These are phyloP conservation scores for Leccinum fibrillosum DNA, from an alignment of 768 basidiomycete genomes.

Conservation along the genomic window DNA sequence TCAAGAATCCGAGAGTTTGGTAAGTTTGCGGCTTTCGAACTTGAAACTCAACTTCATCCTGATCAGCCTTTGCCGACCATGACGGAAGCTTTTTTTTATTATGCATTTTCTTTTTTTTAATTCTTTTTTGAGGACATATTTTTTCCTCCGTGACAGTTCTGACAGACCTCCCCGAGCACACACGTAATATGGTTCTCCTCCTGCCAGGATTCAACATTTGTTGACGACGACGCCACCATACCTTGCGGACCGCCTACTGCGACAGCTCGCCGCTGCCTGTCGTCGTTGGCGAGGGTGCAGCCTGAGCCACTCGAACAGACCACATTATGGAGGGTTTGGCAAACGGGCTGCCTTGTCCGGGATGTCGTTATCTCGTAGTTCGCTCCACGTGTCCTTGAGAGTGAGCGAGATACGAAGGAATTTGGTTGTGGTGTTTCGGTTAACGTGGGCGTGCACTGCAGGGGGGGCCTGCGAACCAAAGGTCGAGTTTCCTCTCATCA, in stretches of 20 bases:
- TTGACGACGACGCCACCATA: conserved; percentile 3
- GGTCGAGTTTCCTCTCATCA: conserved; percentile 10
- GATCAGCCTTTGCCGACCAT: conserved; percentile 30
- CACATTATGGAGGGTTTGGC: neutral
- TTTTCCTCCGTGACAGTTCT: conserved; percentile 26
- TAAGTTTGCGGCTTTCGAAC: conserved; percentile 30
- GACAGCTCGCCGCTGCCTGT: neutral
- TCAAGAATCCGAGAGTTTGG: conserved; percentile 21
- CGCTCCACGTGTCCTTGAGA: conserved; percentile 9
- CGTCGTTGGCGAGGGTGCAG: neutral
- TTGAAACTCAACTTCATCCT: conserved; percentile 32
- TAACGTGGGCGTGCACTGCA: conserved; percentile 8
- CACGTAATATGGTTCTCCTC: conserved; percentile 24
- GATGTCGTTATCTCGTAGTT: conserved; percentile 14
- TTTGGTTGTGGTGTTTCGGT: conserved; percentile 17
- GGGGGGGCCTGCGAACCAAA: conserved; percentile 15
- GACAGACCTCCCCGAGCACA: conserved; percentile 3
- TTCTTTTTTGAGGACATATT: conserved; percentile 8
- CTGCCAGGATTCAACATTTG: neutral
- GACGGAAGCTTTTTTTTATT: conserved; percentile 23
- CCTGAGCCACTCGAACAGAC: neutral
- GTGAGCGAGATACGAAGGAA: conserved; percentile 7
- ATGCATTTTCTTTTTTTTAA: neutral
- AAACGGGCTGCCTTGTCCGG: conserved; percentile 7
- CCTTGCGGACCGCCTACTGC: neutral